Evolutionary conservation across 306 rosid genomes (phyloP), one percentile per base, ranked within the genome.

Genomic region (Trichosanthes truncata): DNA sequence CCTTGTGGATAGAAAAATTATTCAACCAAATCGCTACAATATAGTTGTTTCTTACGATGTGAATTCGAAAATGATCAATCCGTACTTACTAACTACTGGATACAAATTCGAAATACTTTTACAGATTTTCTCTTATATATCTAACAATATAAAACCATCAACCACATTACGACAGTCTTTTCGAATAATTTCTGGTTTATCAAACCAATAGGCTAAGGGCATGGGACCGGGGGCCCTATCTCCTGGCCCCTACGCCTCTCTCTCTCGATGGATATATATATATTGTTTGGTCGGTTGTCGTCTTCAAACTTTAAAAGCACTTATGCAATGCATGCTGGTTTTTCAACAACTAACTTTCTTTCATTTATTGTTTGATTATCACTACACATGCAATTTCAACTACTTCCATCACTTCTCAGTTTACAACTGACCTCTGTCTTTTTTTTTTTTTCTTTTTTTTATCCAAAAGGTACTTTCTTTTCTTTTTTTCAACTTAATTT

Each of bases 271-370:
- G 4, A 60, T 60, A 52, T 18, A 11, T 40, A 40, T 51, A 18
- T 18, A 25, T 40, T 11, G 75, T 68, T 41, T 68, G 55, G 77
- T 46, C 57, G 36, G 23, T 45, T 71, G 77, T 71, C 23, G 4
- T 71, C 23, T 71, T 71, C 56, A 45, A 71, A 71, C n/a, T 71
- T 71, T 43, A 23, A 45, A 71, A 3, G 38, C 53, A 71, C 4
- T n/a, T 71, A 7, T 40, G 31, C 51, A 20, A 62, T 68, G 52
- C 74, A 68, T 40, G 52, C 53, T 41, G 9, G 11, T 41, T 41
- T 69, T 68, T 68, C 75, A 68, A 41, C 52, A 9, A 38, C 73
- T 65, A 65, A 65, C 73, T 31, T 62, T 31, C 73, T 17, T 65
- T 65, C 73, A 35, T 40, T 68, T 53, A 21, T 41, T 68, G 52